Conservation (phyloP, 305 asterid species). For the Solanum aculeatissimum region DNA sequence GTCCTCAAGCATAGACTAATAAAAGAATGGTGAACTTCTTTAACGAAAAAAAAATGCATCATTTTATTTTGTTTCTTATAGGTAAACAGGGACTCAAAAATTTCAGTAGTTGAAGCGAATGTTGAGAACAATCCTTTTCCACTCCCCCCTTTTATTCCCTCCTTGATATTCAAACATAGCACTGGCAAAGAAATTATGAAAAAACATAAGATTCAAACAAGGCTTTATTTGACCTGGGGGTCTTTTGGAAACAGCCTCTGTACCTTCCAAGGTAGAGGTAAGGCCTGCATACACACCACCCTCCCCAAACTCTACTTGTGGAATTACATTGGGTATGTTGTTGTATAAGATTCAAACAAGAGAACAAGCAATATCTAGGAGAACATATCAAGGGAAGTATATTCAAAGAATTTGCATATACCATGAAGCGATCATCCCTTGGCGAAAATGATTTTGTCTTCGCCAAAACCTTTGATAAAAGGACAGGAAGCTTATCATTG, state of each 20-base stretch:
- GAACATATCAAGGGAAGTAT: neutral
- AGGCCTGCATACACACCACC: neutral
- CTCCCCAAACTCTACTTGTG: neutral
- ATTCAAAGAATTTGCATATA: constrained; percentile 15
- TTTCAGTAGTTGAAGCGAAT: neutral
- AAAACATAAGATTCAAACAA: neutral
- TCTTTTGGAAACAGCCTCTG: neutral
- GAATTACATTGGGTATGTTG: neutral
- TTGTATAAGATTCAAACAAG: neutral
- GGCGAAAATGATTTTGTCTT: constrained; percentile 68
- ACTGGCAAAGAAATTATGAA: neutral
- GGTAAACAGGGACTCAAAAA: neutral
- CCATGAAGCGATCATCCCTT: constrained; percentile 85
- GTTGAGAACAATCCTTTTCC: neutral
- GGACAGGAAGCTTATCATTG: constrained; percentile 91
- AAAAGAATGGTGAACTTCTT: neutral
- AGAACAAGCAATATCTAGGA: neutral
- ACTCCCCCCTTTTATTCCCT: neutral
- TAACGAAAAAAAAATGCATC: neutral
- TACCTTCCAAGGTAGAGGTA: neutral
- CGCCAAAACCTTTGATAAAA: constrained; percentile 67
- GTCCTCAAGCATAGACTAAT: neutral
- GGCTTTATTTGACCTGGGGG: neutral
- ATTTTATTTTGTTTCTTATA: neutral
- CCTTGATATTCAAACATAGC: neutral